Conservation (phyloP, 2,329 filamentous ascomycete species). For the Fusarium sp. region DNA sequence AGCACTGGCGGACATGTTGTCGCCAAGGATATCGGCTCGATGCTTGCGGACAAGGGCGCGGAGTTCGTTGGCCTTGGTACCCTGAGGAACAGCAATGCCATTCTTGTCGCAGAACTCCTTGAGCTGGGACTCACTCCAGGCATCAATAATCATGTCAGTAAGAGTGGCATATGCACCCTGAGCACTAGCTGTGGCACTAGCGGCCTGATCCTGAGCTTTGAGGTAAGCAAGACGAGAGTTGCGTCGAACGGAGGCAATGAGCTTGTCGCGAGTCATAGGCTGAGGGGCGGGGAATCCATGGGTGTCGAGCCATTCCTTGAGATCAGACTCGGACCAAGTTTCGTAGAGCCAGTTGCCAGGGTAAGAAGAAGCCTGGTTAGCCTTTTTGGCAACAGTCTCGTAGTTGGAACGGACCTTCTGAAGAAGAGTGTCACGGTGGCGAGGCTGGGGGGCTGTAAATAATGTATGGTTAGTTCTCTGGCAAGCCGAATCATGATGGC, state of each 20-base stretch:
- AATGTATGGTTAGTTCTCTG: background rate
- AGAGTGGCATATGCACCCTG: constrained; percentile 79
- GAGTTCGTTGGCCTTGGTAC: constrained; percentile 89
- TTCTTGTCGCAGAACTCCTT: constrained; percentile 97
- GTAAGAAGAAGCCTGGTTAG: constrained; percentile 83
- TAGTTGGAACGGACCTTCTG: constrained; percentile 84
- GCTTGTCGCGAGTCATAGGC: constrained; percentile 83
- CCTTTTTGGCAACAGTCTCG: constrained; percentile 78
- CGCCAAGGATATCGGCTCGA: constrained; percentile 77
- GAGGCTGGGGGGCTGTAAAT: constrained; percentile 79
- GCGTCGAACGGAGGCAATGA: constrained; percentile 89
- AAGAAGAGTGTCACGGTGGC: constrained; percentile 84
- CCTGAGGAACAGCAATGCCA: constrained; percentile 86
- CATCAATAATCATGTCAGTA: constrained; percentile 85
- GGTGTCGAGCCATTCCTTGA: constrained; percentile 93
- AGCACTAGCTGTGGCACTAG: constrained; percentile 72
- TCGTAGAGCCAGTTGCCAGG: constrained; percentile 96
- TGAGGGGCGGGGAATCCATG: constrained; percentile 89
- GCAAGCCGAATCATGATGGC: too few species aligned
- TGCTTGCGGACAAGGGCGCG: constrained; percentile 91
- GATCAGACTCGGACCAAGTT: constrained; percentile 90
- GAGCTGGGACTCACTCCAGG: constrained; percentile 89
- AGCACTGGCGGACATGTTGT: constrained; percentile 70
- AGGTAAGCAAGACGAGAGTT: constrained; percentile 86
- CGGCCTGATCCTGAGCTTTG: constrained; percentile 71